phyloP scores from a whole-genome alignment of 1,284 basidiomycete species.

The Veloboletus limbatus region DNA sequence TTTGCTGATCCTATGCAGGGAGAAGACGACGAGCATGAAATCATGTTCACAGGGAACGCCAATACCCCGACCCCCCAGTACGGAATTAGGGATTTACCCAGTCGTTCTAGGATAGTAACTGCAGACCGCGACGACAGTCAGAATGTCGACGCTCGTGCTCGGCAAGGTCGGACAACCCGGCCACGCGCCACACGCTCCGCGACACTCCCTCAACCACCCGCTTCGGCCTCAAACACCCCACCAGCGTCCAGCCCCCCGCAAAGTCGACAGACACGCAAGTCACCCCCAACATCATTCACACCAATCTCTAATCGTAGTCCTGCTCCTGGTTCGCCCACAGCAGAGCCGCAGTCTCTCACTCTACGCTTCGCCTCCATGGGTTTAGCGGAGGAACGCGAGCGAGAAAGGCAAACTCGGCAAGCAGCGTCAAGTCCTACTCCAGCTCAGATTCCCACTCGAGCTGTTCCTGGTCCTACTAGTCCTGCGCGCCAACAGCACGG shows the following conservation, averaged over 20 bases:
- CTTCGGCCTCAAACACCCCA: not conserved
- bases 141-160: not conserved
- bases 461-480: constrained; percentile 9
- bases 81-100: constrained; percentile 30
- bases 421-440: constrained; percentile 1
- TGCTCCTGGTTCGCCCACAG: constrained; percentile 2
- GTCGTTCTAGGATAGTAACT: constrained; percentile 24
- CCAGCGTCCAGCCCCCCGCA: constrained; percentile 10
- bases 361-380: constrained; percentile 29
- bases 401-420: constrained; percentile 10
- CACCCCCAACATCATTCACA: constrained; percentile 14
- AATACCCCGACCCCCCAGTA: constrained; percentile 21
- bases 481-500: constrained; percentile 20
- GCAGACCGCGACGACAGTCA: constrained; percentile 13
- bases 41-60: not conserved
- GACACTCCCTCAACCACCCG: constrained; percentile 25
- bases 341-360: constrained; percentile 29
- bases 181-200: constrained; percentile 18
- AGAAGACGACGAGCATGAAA: constrained; percentile 6
- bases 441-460: constrained; percentile 13
- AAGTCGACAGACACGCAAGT: constrained; percentile 10
- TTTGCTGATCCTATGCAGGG: constrained; percentile 25
- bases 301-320: constrained; percentile 11
- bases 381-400: constrained; percentile 22
- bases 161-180: constrained; percentile 8